Evolutionary conservation across 1,284 basidiomycete species (phyloP), one percentile per base, ranked within the genome.

Genomic region (Trametes hirsuta): DNA sequence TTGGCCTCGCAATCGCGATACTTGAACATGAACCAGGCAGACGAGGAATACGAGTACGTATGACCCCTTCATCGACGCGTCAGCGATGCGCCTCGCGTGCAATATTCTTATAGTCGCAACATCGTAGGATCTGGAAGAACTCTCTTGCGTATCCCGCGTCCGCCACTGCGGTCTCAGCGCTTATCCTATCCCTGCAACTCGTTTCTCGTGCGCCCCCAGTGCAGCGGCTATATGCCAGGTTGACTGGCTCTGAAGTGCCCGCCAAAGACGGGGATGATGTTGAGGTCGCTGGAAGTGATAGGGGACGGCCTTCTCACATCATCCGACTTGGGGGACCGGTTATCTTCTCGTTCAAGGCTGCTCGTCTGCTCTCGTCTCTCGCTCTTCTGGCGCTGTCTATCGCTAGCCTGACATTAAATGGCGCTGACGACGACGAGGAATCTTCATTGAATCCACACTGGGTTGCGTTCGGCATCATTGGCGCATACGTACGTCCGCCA

Each of bases 401-500:
- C 25, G 61, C 64, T 6, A 63, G 63, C 6, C 44, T 69, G 24
- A 37, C 61, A 12, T 1, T 52, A 21, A 46, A 56, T n/a, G 45
- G 49, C n/a, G 18, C 45, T 14, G 15, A 14, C 22, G 49, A 57
- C 14, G 44, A 54, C 2, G 40, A 53, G 47, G 63, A 55, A 22
- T 44, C 59, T 55, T 53, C 49, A 12, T 39, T 61, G 34, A 36
- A 53, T 45, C 24, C 61, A n/a, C 48, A 49, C 14, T 63, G 62
- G 64, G 71, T 58, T 72, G 49, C 70, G 69, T 59, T 76, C 40
- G 71, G 69, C 0, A 67, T 77, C 61, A 72, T 69, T 45, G 71
- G 73, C 56, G 70, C 73, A n/a, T 77, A 74, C 63, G 77, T 77
- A 62, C 40, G 74, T 53, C 25, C 48, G 3, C 39, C 18, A 35